phyloP scores from a whole-genome alignment of 108 stramenopile species.

The Aurantiochytrium sp. region DNA sequence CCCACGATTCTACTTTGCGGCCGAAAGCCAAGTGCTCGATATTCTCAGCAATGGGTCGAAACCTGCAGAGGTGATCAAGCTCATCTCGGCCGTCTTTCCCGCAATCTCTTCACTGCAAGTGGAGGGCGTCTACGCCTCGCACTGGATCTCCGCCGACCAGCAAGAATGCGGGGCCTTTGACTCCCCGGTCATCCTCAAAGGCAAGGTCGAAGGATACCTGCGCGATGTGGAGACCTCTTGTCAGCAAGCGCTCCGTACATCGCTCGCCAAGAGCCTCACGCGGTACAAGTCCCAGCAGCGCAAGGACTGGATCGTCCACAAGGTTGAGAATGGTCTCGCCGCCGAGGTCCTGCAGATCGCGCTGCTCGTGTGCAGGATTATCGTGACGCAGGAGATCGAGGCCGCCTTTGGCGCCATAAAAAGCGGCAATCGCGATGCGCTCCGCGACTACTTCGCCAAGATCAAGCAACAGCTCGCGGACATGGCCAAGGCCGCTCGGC shows the following conservation, averaged over 20 bases:
- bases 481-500: conserved; percentile 64
- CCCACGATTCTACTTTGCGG: conserved; percentile 75
- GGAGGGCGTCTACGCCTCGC: conserved; percentile 49
- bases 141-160: conserved; percentile 65
- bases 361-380: conserved; percentile 64
- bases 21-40: conserved; percentile 71
- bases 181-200: conserved; percentile 65
- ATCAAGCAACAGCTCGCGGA: conserved; percentile 69
- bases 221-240: conserved; percentile 64
- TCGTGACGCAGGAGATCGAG: conserved; percentile 69
- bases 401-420: conserved; percentile 50
- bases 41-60: conserved; percentile 71
- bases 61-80: conserved; percentile 66
- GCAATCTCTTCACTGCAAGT: conserved; percentile 61
- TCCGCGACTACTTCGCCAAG: conserved; percentile 55
- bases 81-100: conserved; percentile 72
- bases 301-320: conserved; percentile 67
- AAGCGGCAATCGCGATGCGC: conserved; percentile 52
- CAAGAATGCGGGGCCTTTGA: conserved; percentile 65
- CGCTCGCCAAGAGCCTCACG: conserved; percentile 54
- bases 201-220: conserved; percentile 77
- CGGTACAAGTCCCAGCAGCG: conserved; percentile 61
- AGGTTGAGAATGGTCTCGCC: conserved; percentile 44
- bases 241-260: conserved; percentile 44
- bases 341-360: conserved; percentile 71